A percentile compares a stretch with the other conserved stretches of the same genome.
These are phyloP conservation scores for Talaromyces borbonicus DNA, from an alignment of 495 filamentous ascomycete species.

Conservation along the genomic window DNA sequence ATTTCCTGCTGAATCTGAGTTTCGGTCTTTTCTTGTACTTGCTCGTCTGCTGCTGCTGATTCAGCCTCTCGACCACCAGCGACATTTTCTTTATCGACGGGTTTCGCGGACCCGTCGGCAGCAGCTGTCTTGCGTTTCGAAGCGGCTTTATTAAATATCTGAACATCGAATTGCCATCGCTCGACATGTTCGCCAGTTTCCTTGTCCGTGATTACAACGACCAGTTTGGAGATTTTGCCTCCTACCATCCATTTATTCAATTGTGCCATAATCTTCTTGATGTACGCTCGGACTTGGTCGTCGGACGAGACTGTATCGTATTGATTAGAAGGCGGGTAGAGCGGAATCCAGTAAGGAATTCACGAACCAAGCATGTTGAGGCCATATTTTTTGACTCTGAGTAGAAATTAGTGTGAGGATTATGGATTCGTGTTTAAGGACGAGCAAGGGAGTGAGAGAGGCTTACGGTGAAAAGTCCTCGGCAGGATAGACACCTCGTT, in stretches of 20 bases:
- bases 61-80: no score
- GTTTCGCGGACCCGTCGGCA: background rate
- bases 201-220: conserved; percentile 90
- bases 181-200: conserved; percentile 95
- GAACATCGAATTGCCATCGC: conserved; percentile 95
- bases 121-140: conserved; percentile 5
- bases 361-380: conserved; percentile 84
- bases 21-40: conserved; percentile 64
- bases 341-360: background rate
- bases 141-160: conserved; percentile 9
- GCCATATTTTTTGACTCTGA: conserved; percentile 96
- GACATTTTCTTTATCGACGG: conserved; percentile 54
- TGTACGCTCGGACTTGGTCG: conserved; percentile 97
- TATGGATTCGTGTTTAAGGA: background rate
- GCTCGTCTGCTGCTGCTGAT: conserved; percentile 8
- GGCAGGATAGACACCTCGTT: conserved; percentile 92
- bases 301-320: conserved; percentile 65
- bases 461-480: conserved; percentile 91
- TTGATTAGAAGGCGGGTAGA: conserved; percentile 4
- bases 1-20: conserved; percentile 92
- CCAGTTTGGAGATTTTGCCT: conserved; percentile 92
- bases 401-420: conserved; percentile 5
- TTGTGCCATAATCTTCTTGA: conserved; percentile 97
- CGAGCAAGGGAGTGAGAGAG: background rate
- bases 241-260: conserved; percentile 93